Base-by-base conservation (phyloP, 352 stramenopile species). In the Phytophthora gonapodyides region DNA sequence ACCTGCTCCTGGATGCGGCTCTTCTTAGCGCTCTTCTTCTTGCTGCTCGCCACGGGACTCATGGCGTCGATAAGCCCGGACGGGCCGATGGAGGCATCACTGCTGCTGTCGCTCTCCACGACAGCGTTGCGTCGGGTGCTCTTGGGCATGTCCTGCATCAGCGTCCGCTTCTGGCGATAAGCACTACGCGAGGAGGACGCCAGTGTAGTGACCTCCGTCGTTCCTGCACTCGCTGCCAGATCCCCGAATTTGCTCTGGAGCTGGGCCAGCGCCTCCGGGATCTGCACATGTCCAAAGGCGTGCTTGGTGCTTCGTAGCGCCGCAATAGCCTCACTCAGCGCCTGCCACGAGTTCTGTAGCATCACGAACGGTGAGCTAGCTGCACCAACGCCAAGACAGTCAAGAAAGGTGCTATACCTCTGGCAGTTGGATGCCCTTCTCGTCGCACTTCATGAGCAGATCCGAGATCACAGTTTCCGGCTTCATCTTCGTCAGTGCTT, bases 361-460 rank as follows among this genome's bases (percentile, higher is more conserved):
- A 54, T 3, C 0, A 53, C 15, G 44, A 36, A 6, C 11, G 19
- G 27, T 19, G 6, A 16, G n/a, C 33, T 54, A 42, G 45, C 27
- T 44, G 38, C 1, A 46, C 17, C 16, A 21, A 36, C 15, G 8
- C 7, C 27, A 16, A 41, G 9, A 49, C 2, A 10, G 1, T 12
- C n/a, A n/a, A 36, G n/a, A 11, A 10, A 6, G 19, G 6, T 31
- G 27, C 27, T 8, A 34, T 9, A 87, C 78, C 63, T 64, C 43
- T 1, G 83, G 78, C 33, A 89, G 52, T 40, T 61, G 57, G 16
- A 90, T 41, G 38, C 63, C 54, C 24, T 78, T 47, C 41, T 86
- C 60, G 51, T 91, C 78, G 56, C 81, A 91, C 63, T 85, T 79
- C 60, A 86, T 72, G 27, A 93, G 38, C 16, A 91, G 61, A 31